These are phyloP conservation scores for Parietaria judaica DNA, from an alignment of 306 rosid species.

Conservation along the genomic window DNA sequence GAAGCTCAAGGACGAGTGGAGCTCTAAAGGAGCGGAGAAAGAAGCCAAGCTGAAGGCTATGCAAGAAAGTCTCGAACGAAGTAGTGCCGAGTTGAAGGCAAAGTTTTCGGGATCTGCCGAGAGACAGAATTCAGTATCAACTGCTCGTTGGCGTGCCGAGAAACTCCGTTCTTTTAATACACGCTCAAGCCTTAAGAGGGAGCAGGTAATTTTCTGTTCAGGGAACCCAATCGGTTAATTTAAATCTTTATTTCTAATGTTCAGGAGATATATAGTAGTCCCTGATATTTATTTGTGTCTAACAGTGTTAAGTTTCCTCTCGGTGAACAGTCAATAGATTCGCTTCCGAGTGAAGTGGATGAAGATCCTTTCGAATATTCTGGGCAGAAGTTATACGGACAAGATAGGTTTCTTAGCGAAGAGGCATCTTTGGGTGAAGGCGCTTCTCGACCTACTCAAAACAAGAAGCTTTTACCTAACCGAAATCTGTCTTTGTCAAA, in stretches of 20 bases:
- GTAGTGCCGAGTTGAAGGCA: constrained; percentile 73
- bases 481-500: constrained; percentile 46
- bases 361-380: constrained; percentile 59
- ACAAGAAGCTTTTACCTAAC: constrained; percentile 45
- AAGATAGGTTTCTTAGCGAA: constrained; percentile 31
- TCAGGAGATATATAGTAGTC: constrained; percentile 9
- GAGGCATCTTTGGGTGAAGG: constrained; percentile 30
- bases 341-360: constrained; percentile 63
- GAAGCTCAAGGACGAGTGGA: constrained; percentile 84
- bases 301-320: constrained; percentile 21
- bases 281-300: constrained; percentile 17
- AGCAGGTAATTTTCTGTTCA: constrained; percentile 54
- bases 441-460: constrained; percentile 45
- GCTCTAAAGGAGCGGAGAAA: constrained; percentile 70
- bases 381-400: constrained; percentile 47
- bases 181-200: constrained; percentile 47
- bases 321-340: constrained; percentile 61
- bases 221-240: constrained; percentile 13
- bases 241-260: constrained; percentile 9
- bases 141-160: constrained; percentile 52
- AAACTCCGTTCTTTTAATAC: constrained; percentile 58
- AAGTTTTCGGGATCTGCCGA: constrained; percentile 64
- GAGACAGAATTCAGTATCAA: constrained; percentile 45
- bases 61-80: constrained; percentile 83
- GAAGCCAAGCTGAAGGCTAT: constrained; percentile 94